Percentiles rank a stretch among this genome's conserved stretches.
Evolutionary conservation across 129 eudicot species (phyloP).

Genomic region (Helianthus tuberosus): DNA sequence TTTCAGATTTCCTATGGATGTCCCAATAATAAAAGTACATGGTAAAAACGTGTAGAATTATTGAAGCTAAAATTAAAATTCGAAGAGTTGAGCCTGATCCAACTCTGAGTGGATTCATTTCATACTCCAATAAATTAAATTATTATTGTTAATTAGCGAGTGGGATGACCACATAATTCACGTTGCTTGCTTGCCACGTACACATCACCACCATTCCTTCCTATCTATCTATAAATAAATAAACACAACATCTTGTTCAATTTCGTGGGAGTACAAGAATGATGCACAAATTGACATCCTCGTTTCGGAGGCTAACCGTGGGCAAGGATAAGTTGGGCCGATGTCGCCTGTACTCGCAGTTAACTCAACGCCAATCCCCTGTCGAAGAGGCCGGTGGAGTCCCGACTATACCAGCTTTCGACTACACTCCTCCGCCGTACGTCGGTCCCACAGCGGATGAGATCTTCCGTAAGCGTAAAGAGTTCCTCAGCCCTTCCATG

Average conservation of each 20-base stretch:
- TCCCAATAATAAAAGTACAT: no score
- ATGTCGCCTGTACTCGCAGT: constrained; percentile 22
- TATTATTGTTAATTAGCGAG: neutral
- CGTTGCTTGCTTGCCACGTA: neutral
- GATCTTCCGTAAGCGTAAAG: constrained; percentile 63
- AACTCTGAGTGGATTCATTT: no score
- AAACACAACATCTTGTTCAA: neutral
- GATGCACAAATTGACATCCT: constrained; percentile 30
- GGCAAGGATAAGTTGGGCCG: constrained; percentile 8
- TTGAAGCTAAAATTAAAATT: no score
- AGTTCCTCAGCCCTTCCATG: constrained; percentile 90
- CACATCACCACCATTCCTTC: neutral
- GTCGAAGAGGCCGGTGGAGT: constrained; percentile 10
- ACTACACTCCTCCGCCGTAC: constrained; percentile 83
- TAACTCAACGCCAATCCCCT: constrained; percentile 32
- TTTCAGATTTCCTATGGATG: no score
- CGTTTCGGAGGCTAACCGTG: constrained; percentile 21
- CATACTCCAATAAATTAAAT: no score
- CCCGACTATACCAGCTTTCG: constrained; percentile 68
- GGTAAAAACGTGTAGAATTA: no score
- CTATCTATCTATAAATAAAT: neutral
- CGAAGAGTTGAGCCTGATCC: no score
- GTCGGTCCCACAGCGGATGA: constrained; percentile 69
- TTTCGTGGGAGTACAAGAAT: neutral
- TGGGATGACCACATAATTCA: neutral